These are phyloP conservation scores for Fomitopsis schrenkii DNA, from an alignment of 1,284 basidiomycete species.

Conservation along the genomic window DNA sequence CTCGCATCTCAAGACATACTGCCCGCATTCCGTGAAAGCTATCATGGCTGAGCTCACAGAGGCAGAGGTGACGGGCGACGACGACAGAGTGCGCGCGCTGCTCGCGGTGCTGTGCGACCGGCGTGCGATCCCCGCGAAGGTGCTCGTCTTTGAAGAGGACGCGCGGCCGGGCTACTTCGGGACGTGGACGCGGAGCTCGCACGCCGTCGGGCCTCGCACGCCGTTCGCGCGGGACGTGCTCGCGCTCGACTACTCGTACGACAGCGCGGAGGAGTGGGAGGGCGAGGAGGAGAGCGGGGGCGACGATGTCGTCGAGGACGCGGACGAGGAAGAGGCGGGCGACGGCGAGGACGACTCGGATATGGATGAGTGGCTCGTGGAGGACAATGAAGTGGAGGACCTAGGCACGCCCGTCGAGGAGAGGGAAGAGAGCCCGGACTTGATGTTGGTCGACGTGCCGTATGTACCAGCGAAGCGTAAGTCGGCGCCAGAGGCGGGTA, in stretches of 20 bases:
- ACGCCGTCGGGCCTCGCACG: slow-evolving; percentile 65
- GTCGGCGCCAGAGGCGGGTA: slow-evolving; percentile 35
- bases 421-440: slow-evolving; percentile 35
- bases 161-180: slow-evolving; percentile 82
- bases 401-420: slow-evolving; percentile 37
- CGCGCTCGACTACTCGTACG: slow-evolving; percentile 76
- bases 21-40: slow-evolving; percentile 44
- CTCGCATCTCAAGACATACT: slow-evolving; percentile 31
- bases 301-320: slow-evolving; percentile 70
- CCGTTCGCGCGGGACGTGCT: slow-evolving; percentile 70
- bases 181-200: slow-evolving; percentile 78
- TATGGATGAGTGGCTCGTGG: slow-evolving; percentile 72
- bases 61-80: slow-evolving; percentile 72
- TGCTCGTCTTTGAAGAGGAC: slow-evolving; percentile 74
- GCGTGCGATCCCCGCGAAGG: slow-evolving; percentile 59
- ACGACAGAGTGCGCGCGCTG: slow-evolving; percentile 51
- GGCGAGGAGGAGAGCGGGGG: slow-evolving; percentile 64
- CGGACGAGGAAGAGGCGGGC: slow-evolving; percentile 48
- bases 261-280: slow-evolving; percentile 83
- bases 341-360: slow-evolving; percentile 67
- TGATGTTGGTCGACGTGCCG: slow-evolving; percentile 31
- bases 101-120: slow-evolving; percentile 56
- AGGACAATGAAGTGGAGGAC: slow-evolving; percentile 64
- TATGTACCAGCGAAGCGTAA: slow-evolving; percentile 50
- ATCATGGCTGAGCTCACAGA: slow-evolving; percentile 64